phyloP scores from a whole-genome alignment of 768 basidiomycete genomes.

The Podaxis sp. region DNA sequence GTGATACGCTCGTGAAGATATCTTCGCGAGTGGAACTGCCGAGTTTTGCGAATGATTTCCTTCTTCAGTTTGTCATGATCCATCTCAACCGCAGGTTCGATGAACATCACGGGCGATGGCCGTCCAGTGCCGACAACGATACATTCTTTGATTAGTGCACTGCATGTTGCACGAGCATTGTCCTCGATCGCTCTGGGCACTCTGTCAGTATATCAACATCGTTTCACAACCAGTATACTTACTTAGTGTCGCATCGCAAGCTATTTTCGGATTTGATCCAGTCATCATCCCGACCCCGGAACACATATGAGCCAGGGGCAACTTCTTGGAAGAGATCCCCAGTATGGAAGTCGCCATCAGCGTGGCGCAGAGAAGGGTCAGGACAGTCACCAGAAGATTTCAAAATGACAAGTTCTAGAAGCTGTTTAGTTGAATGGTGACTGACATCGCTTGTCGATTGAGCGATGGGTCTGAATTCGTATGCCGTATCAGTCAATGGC shows the following conservation, averaged over 20 bases:
- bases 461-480: slow-evolving; percentile 60
- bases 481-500: slow-evolving; percentile 54
- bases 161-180: slow-evolving; percentile 62
- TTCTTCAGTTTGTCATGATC: slow-evolving; percentile 57
- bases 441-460: slow-evolving; percentile 31
- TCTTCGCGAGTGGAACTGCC: slow-evolving; percentile 67
- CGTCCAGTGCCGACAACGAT: slow-evolving; percentile 74
- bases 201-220: not conserved
- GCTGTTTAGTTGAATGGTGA: slow-evolving; percentile 48
- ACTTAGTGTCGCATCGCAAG: slow-evolving; percentile 69
- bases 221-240: not conserved
- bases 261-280: slow-evolving; percentile 84
- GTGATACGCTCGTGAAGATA: slow-evolving; percentile 79
- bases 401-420: slow-evolving; percentile 68
- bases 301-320: slow-evolving; percentile 53
- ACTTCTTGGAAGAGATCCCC: slow-evolving; percentile 74
- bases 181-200: slow-evolving; percentile 60
- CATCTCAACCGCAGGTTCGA: slow-evolving; percentile 55
- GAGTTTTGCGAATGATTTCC: slow-evolving; percentile 68
- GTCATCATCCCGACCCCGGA: slow-evolving; percentile 73
- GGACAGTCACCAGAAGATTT: slow-evolving; percentile 68
- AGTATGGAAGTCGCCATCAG: slow-evolving; percentile 74
- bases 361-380: slow-evolving; percentile 45
- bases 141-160: slow-evolving; percentile 61
- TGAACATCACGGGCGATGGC: slow-evolving; percentile 71